Evolutionary conservation across 257 asterid species (phyloP).

Genomic region (Solanum chiquidenum): DNA sequence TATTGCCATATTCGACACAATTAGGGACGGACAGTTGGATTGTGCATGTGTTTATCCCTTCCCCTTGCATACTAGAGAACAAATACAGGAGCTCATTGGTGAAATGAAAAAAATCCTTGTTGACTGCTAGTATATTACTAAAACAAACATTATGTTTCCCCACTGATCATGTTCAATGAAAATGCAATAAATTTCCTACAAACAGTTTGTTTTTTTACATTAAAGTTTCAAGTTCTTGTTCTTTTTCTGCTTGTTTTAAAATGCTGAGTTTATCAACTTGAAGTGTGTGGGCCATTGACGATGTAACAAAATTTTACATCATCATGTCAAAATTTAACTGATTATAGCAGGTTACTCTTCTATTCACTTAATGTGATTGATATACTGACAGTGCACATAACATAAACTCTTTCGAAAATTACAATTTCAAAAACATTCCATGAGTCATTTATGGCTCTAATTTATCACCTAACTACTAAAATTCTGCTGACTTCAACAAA

Average conservation of each 20-base stretch:
- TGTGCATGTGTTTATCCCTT: slow-evolving; percentile 76
- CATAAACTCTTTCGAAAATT: not conserved
- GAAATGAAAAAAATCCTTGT: slow-evolving; percentile 46
- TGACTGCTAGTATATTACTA: slow-evolving; percentile 8
- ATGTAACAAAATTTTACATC: not conserved
- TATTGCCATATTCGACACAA: slow-evolving; percentile 45
- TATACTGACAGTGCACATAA: not conserved
- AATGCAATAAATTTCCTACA: not conserved
- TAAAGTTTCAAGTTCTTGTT: not conserved
- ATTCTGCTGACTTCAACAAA: not conserved
- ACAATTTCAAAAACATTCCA: not conserved
- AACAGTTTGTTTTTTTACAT: not conserved
- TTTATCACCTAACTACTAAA: not conserved
- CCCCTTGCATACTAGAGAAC: slow-evolving; percentile 84
- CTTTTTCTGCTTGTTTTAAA: not conserved
- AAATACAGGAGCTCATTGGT: slow-evolving; percentile 52
- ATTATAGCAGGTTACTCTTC: not conserved
- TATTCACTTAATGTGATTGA: not conserved
- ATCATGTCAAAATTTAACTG: not conserved
- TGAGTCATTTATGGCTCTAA: not conserved
- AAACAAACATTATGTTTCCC: not conserved
- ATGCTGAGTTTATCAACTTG: not conserved
- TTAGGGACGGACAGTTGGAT: slow-evolving; percentile 54
- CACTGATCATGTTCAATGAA: not conserved
- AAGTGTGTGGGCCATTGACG: not conserved